Conservation (phyloP, 306 rosid species). For the Amphicarpaea edgeworthii region DNA sequence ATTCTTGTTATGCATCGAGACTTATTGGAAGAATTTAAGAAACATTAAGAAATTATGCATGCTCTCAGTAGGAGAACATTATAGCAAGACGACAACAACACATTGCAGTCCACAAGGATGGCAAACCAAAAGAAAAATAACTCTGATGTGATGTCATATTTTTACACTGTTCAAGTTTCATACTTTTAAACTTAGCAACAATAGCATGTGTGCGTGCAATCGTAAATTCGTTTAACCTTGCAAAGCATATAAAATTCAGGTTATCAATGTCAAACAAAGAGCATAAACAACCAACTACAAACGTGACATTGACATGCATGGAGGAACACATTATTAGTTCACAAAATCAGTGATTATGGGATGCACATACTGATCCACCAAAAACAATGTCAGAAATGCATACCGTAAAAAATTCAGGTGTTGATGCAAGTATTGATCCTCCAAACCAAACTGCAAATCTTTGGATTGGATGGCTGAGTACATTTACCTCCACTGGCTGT, state of each 20-base stretch:
- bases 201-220: constrained; percentile 2
- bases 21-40: not conserved
- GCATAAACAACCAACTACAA: not conserved
- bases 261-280: not conserved
- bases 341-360: not conserved
- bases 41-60: constrained; percentile 11
- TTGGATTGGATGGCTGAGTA: constrained; percentile 96
- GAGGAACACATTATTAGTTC: not conserved
- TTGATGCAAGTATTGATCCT: constrained; percentile 98
- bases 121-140: not conserved
- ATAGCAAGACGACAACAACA: constrained; percentile 1
- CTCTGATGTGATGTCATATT: not conserved
- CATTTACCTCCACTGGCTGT: constrained; percentile 98
- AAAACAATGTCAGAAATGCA: constrained; percentile 19
- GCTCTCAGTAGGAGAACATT: not conserved
- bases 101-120: not conserved
- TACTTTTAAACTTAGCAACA: constrained; percentile 21
- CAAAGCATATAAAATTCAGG: not conserved
- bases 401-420: constrained; percentile 95
- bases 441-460: constrained; percentile 99
- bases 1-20: not conserved
- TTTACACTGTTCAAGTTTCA: not conserved
- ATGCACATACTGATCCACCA: not conserved
- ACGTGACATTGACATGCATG: not conserved
- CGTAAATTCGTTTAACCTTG: not conserved